Percentiles rank a stretch among this genome's conserved stretches.
phyloP scores from a whole-genome alignment of 371 early-diverging fungal genomes.

The Batkoa obscura region DNA sequence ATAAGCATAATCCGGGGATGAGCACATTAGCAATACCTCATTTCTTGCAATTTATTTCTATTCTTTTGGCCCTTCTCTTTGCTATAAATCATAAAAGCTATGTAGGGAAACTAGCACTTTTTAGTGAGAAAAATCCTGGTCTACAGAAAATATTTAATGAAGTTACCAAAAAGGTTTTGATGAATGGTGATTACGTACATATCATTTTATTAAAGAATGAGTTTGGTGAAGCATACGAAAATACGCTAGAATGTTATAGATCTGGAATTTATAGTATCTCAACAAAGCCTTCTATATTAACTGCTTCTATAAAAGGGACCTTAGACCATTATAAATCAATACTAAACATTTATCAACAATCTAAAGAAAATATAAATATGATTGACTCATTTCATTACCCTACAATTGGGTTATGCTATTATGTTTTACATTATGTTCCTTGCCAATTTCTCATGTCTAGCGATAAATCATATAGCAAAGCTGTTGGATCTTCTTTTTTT shows the following conservation, averaged over 20 bases:
- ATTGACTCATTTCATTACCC: neutral
- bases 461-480: neutral
- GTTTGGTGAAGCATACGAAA: neutral
- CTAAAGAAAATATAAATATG: neutral
- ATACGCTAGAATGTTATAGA: neutral
- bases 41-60: neutral
- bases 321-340: neutral
- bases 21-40: neutral
- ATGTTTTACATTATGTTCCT: neutral
- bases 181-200: neutral
- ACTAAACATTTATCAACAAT: neutral
- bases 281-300: neutral
- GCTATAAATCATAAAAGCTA: neutral
- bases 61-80: neutral
- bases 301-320: neutral
- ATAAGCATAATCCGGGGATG: neutral
- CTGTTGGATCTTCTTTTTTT: neutral
- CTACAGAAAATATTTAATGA: neutral
- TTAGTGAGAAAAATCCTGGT: neutral
- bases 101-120: neutral
- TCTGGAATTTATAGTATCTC: neutral
- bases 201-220: neutral
- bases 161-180: neutral
- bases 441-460: neutral
- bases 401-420: neutral